phyloP scores from a whole-genome alignment of 208 protist species.

The Trypanosomatidae sp. region DNA sequence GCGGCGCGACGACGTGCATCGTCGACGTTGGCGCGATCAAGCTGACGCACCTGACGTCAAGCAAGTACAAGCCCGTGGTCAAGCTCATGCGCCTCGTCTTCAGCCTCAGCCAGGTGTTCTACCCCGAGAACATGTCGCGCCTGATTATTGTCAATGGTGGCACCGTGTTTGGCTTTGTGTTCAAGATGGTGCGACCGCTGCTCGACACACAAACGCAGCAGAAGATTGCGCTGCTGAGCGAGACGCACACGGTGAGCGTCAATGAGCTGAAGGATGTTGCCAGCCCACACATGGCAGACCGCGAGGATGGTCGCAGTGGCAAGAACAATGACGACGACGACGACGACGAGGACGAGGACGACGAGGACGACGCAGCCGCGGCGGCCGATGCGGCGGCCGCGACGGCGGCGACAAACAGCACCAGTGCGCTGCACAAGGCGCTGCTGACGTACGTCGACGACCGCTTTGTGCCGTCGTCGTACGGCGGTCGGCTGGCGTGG shows the following conservation, averaged over 20 bases:
- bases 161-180: slow-evolving; percentile 27
- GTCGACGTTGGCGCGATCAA: slow-evolving; percentile 29
- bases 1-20: slow-evolving; percentile 20
- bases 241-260: slow-evolving; percentile 19
- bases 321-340: slow-evolving; percentile 12
- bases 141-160: slow-evolving; percentile 54
- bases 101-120: slow-evolving; percentile 29
- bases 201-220: slow-evolving; percentile 43
- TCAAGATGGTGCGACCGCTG: slow-evolving; percentile 31
- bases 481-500: slow-evolving; percentile 17
- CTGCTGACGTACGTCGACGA: slow-evolving; percentile 23
- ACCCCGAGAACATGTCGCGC: slow-evolving; percentile 48
- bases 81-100: slow-evolving; percentile 26
- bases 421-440: slow-evolving; percentile 20
- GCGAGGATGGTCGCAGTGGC: slow-evolving; percentile 1
- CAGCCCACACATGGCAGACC: slow-evolving; percentile 1
- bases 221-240: slow-evolving; percentile 36
- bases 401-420: slow-evolving; percentile 4
- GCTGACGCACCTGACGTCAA: slow-evolving; percentile 25
- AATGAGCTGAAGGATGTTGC: slow-evolving; percentile 11
- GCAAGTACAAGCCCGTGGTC: slow-evolving; percentile 24
- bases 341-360: slow-evolving; percentile 14
- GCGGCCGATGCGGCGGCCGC: too few relatives aligned
- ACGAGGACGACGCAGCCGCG: too few relatives aligned
- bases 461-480: slow-evolving; percentile 27